Conservation (phyloP, 495 filamentous ascomycete genomes). For the Penicillium salamii region DNA sequence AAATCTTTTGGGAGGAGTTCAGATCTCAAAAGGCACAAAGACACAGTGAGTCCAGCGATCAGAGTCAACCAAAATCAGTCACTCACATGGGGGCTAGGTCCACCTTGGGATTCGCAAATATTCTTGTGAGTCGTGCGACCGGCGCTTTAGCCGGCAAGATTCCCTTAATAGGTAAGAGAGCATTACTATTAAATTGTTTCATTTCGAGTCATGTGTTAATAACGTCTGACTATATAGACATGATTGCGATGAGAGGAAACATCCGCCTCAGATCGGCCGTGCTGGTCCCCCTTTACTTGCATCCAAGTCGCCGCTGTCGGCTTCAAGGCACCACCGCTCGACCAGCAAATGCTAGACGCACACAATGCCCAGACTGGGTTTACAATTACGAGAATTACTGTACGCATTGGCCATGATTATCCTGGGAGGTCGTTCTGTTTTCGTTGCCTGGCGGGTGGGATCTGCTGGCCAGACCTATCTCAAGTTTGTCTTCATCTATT, state of each 20-base stretch:
- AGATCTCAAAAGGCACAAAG: constrained; percentile 76
- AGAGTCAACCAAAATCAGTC: background rate
- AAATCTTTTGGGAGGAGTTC: constrained; percentile 61
- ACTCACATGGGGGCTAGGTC: constrained; percentile 36
- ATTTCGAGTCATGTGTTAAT: background rate
- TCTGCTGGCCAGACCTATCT: background rate
- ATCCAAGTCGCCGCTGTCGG: background rate
- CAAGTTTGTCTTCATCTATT: background rate
- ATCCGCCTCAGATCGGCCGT: background rate
- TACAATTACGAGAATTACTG: background rate
- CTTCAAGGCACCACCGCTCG: background rate
- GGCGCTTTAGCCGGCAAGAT: background rate
- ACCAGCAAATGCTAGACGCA: background rate
- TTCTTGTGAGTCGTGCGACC: background rate
- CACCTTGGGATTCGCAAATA: constrained; percentile 54
- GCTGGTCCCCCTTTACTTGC: background rate
- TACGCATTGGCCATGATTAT: background rate
- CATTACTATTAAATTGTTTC: too few species aligned
- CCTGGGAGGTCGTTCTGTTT: background rate
- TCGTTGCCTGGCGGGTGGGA: background rate
- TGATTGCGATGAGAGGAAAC: background rate
- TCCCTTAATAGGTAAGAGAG: constrained; percentile 1
- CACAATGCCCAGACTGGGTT: background rate
- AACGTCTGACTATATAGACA: background rate
- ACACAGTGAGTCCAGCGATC: constrained; percentile 59